Base-by-base conservation (phyloP, 2,329 filamentous ascomycete species). In the Venturia effusa region DNA sequence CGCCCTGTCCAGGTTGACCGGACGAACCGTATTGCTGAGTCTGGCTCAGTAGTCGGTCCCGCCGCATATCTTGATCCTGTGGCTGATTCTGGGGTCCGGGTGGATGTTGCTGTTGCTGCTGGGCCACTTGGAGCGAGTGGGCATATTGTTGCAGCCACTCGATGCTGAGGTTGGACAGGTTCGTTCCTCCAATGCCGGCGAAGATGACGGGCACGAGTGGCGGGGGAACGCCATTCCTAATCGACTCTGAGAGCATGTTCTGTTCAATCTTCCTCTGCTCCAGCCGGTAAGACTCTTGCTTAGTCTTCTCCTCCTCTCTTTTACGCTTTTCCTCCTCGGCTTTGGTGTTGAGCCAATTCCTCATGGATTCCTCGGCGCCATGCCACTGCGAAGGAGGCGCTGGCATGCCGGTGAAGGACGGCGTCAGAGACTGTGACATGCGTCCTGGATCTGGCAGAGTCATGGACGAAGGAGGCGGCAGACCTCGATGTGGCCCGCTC, bases 401-500 rank as follows among this genome's bases (percentile, higher is more conserved):
- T 37, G 79, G 78, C 67, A 80, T 74, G 61, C 75, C 72, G 61
- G 74, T 72, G 65, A 79, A 66, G 66, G 66, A 63, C 63, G 57
- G 40, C 66, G 68, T 37, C 66, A 59, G 69, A 54, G 73, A 67
- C 48, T 71, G 71, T 62, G 72, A 69, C 30, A 72, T 73, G 62
- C 77, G 72, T 55, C 72, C 74, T 63, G 78, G 78, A 70, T 80
- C 79, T 64, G 78, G 78, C 67, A 81, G 72, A 62, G 78, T 77
- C 79, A 83, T 81, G 64, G 79, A 78, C 67, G 79, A 77, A 37
- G 80, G 80, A 67, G 79, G 80, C 72, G 80, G 80, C 57, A 83
- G 73, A 61, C 80, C 80, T 71, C 80, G 76, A 72, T 82, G 80
- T 69, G 79, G 76, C 62, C 77, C 79, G 67, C 78, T 75, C 79